These are phyloP conservation scores for Thelonectria rubi DNA, from an alignment of 2,329 filamentous ascomycete species.

Conservation along the genomic window DNA sequence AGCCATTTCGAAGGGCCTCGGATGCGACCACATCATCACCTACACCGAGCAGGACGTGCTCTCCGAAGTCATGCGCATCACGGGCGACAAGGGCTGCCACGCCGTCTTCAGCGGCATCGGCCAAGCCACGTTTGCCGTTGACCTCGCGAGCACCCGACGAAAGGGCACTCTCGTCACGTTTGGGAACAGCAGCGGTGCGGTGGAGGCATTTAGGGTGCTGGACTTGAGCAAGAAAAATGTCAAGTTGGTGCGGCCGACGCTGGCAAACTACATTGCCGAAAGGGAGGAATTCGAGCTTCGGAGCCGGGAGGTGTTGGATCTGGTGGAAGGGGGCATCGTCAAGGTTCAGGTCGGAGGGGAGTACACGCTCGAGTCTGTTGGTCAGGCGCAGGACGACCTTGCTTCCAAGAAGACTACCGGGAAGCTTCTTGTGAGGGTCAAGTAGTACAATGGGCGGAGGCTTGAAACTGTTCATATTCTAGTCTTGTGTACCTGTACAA, in stretches of 20 bases:
- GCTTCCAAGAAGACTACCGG: constrained; percentile 4
- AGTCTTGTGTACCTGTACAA: no score
- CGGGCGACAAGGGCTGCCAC: constrained; percentile 8
- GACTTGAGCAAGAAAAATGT: constrained; percentile 15
- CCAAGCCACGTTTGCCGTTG: neutral
- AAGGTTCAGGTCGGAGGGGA: constrained; percentile 9
- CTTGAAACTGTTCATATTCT: no score
- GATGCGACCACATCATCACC: constrained; percentile 8
- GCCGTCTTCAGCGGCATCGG: constrained; percentile 13
- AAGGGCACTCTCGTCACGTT: constrained; percentile 12
- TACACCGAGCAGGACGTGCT: constrained; percentile 1
- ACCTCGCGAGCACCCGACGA: neutral
- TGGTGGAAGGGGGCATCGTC: neutral
- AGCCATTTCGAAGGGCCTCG: neutral
- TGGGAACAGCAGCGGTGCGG: constrained; percentile 14
- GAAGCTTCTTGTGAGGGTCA: constrained; percentile 1
- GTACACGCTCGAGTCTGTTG: constrained; percentile 2
- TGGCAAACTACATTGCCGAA: constrained; percentile 11
- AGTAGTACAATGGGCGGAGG: neutral
- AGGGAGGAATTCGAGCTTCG: constrained; percentile 7
- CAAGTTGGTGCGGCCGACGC: constrained; percentile 9
- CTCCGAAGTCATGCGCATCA: neutral
- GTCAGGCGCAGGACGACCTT: constrained; percentile 6
- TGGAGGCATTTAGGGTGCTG: neutral
- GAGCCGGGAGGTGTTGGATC: neutral